These are phyloP conservation scores for Ophiostoma tasmaniense DNA, from an alignment of 2,329 filamentous ascomycete genomes.

Conservation along the genomic window DNA sequence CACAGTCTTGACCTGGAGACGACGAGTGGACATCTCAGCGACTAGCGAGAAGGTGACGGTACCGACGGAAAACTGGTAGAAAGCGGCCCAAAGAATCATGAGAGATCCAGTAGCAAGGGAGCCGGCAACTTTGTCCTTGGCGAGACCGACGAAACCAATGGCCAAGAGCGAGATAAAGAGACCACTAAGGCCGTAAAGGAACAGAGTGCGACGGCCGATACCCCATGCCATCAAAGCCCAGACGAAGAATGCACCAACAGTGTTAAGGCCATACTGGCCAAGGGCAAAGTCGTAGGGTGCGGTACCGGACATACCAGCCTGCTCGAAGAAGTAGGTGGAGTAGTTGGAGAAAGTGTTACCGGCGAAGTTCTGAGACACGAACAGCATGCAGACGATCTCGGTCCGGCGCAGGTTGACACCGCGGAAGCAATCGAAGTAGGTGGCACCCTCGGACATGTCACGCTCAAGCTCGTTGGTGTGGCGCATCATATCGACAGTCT, in stretches of 20 bases:
- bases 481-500: constrained; percentile 42
- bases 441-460: constrained; percentile 40
- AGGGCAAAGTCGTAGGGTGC: constrained; percentile 37
- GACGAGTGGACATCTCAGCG: constrained; percentile 37
- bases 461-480: constrained; percentile 51
- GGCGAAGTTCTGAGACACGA: constrained; percentile 31
- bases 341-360: constrained; percentile 37
- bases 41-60: constrained; percentile 23
- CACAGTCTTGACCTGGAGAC: constrained; percentile 38
- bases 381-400: constrained; percentile 38
- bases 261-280: constrained; percentile 41
- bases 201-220: constrained; percentile 42
- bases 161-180: constrained; percentile 34
- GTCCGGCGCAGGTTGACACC: constrained; percentile 43
- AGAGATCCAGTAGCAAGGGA: constrained; percentile 42
- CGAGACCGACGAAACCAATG: constrained; percentile 28
- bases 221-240: constrained; percentile 40
- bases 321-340: constrained; percentile 33
- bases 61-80: constrained; percentile 40
- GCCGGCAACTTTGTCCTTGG: constrained; percentile 34
- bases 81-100: constrained; percentile 35
- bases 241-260: constrained; percentile 42
- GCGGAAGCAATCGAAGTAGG: constrained; percentile 44
- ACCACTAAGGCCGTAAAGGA: constrained; percentile 17
- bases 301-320: constrained; percentile 34